Conservation (phyloP, 2,329 filamentous ascomycete genomes). For the Aspergillus fumigatus region DNA sequence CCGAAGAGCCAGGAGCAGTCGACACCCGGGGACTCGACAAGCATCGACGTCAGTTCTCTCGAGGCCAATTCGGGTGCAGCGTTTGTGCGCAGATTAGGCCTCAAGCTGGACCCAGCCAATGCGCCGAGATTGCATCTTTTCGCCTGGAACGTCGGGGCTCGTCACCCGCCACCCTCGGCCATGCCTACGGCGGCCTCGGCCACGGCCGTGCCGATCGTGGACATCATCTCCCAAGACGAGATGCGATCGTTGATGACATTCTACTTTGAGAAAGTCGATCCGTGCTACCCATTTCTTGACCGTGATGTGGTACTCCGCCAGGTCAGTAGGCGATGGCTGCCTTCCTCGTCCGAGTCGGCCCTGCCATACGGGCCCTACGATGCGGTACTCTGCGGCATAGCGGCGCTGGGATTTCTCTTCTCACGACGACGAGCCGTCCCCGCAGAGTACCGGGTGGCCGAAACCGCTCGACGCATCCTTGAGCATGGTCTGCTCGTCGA, state of each 20-base stretch:
- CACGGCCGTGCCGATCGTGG: constrained; percentile 36
- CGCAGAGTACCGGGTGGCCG: constrained; percentile 45
- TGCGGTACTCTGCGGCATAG: constrained; percentile 51
- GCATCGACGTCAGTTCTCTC: constrained; percentile 36
- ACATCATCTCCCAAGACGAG: constrained; percentile 45
- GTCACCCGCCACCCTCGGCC: constrained; percentile 7
- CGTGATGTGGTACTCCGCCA: constrained; percentile 22
- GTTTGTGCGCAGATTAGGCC: constrained; percentile 50
- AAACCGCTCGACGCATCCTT: constrained; percentile 44
- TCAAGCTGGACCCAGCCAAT: constrained; percentile 50
- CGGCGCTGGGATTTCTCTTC: constrained; percentile 51
- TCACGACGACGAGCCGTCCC: constrained; percentile 41
- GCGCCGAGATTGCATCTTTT: constrained; percentile 53
- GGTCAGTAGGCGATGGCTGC: constrained; percentile 28
- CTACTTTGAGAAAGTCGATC: constrained; percentile 53
- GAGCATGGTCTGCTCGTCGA: constrained; percentile 37
- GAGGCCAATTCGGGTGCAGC: constrained; percentile 57
- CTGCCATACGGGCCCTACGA: constrained; percentile 37
- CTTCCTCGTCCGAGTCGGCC: constrained; percentile 10
- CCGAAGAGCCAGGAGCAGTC: constrained; percentile 9
- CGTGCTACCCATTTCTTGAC: constrained; percentile 49
- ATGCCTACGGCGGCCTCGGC: constrained; percentile 6
- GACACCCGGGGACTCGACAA: constrained; percentile 14
- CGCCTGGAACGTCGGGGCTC: constrained; percentile 49
- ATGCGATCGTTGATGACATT: constrained; percentile 44